Percentiles rank a stretch among this genome's conserved stretches.
phyloP scores from a whole-genome alignment of 768 basidiomycete genomes.

The Tulasnella sp. region DNA sequence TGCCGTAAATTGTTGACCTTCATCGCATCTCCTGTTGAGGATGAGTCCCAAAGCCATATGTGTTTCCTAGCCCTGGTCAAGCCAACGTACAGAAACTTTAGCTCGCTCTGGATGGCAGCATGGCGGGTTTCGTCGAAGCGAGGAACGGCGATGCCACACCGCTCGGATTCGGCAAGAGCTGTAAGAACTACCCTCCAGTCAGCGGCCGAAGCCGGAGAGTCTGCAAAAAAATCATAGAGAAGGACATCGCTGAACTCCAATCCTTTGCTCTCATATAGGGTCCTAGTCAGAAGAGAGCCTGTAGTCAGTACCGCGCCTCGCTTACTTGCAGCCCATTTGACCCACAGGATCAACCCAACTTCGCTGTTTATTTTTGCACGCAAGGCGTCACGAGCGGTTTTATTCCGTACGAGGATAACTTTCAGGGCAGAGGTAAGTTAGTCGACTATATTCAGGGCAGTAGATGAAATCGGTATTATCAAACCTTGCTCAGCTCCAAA shows the following conservation, averaged over 20 bases:
- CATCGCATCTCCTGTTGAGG: not conserved
- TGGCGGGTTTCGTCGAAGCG: not conserved
- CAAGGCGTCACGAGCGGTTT: slow-evolving; percentile 39
- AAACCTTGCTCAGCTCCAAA: slow-evolving; percentile 38
- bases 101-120: slow-evolving; percentile 16
- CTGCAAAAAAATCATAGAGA: slow-evolving; percentile 63
- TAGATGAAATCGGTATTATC: slow-evolving; percentile 18
- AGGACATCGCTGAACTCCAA: slow-evolving; percentile 60
- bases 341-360: slow-evolving; percentile 35
- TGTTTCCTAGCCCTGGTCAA: slow-evolving; percentile 16
- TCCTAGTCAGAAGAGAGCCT: slow-evolving; percentile 21
- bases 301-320: not conserved
- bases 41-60: slow-evolving; percentile 16
- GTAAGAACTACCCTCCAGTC: slow-evolving; percentile 51
- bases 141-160: not conserved
- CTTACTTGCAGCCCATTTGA: not conserved
- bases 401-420: slow-evolving; percentile 65
- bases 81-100: slow-evolving; percentile 17
- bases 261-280: slow-evolving; percentile 55
- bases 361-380: slow-evolving; percentile 41
- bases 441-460: slow-evolving; percentile 30
- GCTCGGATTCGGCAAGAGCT: not conserved
- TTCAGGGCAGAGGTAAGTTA: slow-evolving; percentile 59
- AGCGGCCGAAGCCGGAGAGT: slow-evolving; percentile 39
- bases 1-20: slow-evolving; percentile 1